A percentile compares a stretch with the other conserved stretches of the same genome.
These are phyloP conservation scores for Phaeosphaeriaceae sp. DNA, from an alignment of 2,329 filamentous ascomycete species.

Conservation along the genomic window DNA sequence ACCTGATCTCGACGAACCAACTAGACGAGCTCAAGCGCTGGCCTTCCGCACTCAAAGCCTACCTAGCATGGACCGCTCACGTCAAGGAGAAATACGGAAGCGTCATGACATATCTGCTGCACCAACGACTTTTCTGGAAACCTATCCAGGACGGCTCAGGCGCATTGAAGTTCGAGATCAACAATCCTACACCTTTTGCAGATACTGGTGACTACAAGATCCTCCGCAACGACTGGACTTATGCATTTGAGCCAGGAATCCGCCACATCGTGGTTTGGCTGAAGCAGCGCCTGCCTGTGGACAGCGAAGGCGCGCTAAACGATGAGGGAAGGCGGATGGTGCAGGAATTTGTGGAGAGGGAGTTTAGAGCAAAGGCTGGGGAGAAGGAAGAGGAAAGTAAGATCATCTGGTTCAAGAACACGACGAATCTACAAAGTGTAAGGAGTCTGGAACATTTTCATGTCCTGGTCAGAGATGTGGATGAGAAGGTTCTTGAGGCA, in stretches of 20 bases:
- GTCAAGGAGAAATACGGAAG: slow-evolving; percentile 64
- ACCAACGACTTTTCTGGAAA: slow-evolving; percentile 63
- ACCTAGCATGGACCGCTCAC: slow-evolving; percentile 65
- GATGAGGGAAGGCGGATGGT: slow-evolving; percentile 36
- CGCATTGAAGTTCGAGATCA: slow-evolving; percentile 49
- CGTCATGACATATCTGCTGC: slow-evolving; percentile 65
- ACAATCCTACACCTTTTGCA: slow-evolving; percentile 61
- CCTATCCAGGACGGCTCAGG: slow-evolving; percentile 22
- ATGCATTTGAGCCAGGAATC: slow-evolving; percentile 64
- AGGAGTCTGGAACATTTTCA: slow-evolving; percentile 75
- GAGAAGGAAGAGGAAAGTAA: slow-evolving; percentile 52
- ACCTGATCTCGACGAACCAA: slow-evolving; percentile 55
- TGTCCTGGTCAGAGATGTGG: slow-evolving; percentile 75
- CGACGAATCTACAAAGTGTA: slow-evolving; percentile 67
- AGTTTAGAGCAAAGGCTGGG: slow-evolving; percentile 55
- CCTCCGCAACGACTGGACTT: slow-evolving; percentile 70
- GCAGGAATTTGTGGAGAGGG: slow-evolving; percentile 44
- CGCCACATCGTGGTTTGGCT: slow-evolving; percentile 65
- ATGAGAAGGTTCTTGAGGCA: slow-evolving; percentile 57
- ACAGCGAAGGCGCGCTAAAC: slow-evolving; percentile 42
- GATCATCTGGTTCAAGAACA: slow-evolving; percentile 73
- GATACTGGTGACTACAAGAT: slow-evolving; percentile 64
- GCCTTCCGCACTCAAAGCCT: slow-evolving; percentile 66
- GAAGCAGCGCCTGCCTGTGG: slow-evolving; percentile 45
- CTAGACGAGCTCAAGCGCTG: slow-evolving; percentile 66